Base-by-base conservation (phyloP, 1,139 yeast species). In the Pichia terricola region DNA sequence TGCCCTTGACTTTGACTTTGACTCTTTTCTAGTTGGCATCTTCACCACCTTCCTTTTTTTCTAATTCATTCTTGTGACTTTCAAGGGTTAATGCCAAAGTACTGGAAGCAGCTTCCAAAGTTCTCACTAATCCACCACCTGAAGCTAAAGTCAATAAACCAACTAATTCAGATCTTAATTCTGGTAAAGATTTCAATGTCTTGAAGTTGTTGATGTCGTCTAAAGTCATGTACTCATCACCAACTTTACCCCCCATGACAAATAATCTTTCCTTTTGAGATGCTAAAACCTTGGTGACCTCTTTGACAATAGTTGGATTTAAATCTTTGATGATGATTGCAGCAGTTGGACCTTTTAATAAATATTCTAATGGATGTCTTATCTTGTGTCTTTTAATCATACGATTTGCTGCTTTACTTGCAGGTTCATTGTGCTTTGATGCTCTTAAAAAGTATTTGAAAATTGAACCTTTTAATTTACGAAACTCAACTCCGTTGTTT, bases 71-170 rank as follows among this genome's bases (percentile, higher is more conserved):
- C 38, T 55, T 58, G 40, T 55, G 59, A 26, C 57, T 37, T 44
- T 58, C 61, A 64, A 88, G 65, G 6, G 94, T 84, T 62, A 88
- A 69, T 57, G 85, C 85, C 54, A 89, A 73, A 49, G 69, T 66
- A 53, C 77, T 77, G 31, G 84, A 67, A 25, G 86, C 70, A 30
- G 84, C 65, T 64, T 84, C 82, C 62, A 89, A 72, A 28, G 95
- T 85, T 64, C 77, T 77, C 5, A 85, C 94, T 61, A 89, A 72
- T 3, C 95, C 94, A 38, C 88, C 94, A 58, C 96, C 97, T 49
- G 95, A 86, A 51, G 85, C 72, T 46, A 83, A 67, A 16, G 89
- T 81, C 61, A 89, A 76, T 48, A 87, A 71, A n/a, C 95, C 95
- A 27, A 85, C 81, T 55, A 91, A 73, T 69, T 88, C 87, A 25